Base-by-base conservation (phyloP, 2,329 filamentous ascomycete species). In the Alternaria tenuissima region DNA sequence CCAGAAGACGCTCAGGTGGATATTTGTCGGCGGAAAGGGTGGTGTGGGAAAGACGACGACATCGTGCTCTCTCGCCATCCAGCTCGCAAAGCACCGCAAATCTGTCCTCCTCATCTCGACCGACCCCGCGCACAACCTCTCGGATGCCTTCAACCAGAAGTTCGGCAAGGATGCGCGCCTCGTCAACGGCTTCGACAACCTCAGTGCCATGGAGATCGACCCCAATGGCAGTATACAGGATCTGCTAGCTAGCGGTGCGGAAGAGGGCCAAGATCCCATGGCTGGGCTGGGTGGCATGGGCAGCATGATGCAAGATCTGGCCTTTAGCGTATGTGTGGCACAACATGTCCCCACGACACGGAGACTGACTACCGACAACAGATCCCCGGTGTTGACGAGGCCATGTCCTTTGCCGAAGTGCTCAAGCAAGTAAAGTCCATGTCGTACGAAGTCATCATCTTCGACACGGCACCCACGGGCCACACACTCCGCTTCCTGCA, bases 41-140 rank as follows among this genome's bases (percentile, higher is more conserved):
- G 95, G 95, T 78, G 95, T 99, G 46, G 95, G 95, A 79, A 99
- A 99, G 85, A 99, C 95, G 28, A 99, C 95, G n/a, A 99, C 95
- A 16, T 98, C 94, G 7, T 99, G 95, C 83, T 97, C 94, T 9
- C 91, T 99, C 67, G 95, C 95, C 66, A 98, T 99, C 78, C 95
- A 99, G 82, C 92, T 99, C 67, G 93, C 95, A 73, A 93, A 91
- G 81, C 93, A 93, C 72, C 93, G 95, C 81, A 94, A 94, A 81
- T 96, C 92, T 63, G 95, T 99, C 63, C 88, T 99, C 59, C 90
- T 99, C 79, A 99, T 99, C 83, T 97, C 94, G 39, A 99, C 95
- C 73, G 95, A 99, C 81, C 95, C 95, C 54, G 95, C 95, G 53
- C 95, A 99, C 86, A 99, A 99, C 82, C 86, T 99, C 65, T 95